Evolutionary conservation across 441 rosid species (phyloP).

Genomic region (Pelargonium cotyledonis): DNA sequence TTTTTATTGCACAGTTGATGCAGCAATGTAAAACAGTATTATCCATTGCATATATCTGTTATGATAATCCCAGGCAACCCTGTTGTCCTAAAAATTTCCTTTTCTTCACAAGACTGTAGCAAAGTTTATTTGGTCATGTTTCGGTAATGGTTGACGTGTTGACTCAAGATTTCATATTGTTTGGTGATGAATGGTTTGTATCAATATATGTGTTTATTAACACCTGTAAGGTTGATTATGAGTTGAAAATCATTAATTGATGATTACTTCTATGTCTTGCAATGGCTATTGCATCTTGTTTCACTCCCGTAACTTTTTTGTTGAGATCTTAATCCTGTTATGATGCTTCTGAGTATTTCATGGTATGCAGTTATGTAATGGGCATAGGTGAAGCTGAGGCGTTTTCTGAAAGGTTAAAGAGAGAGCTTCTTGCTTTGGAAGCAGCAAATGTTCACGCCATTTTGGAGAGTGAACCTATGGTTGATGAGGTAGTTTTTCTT

Average conservation of each 20-base stretch:
- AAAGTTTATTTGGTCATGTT: background rate
- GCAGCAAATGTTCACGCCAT: conserved; percentile 99
- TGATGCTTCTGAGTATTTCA: conserved; percentile 19
- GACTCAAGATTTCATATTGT: conserved; percentile 1
- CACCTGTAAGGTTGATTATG: background rate
- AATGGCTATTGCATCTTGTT: background rate
- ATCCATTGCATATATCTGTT: background rate
- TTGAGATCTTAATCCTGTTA: background rate
- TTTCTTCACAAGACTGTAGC: background rate
- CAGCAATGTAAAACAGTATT: background rate
- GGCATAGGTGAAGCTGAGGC: conserved; percentile 99
- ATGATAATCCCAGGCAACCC: background rate
- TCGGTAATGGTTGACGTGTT: background rate
- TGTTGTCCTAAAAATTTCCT: too few species aligned
- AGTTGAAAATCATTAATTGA: background rate
- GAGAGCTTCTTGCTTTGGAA: conserved; percentile 96
- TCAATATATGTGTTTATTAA: too few species aligned
- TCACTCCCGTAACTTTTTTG: conserved; percentile 2
- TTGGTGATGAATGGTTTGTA: background rate
- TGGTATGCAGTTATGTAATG: conserved; percentile 79
- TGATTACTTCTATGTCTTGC: conserved; percentile 10
- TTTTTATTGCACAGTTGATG: background rate
- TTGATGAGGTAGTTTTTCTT: conserved; percentile 62
- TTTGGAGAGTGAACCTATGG: conserved; percentile 89
- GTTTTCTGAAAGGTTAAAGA: conserved; percentile 95